These are phyloP conservation scores for Mucor indicus DNA, from an alignment of 371 early-diverging fungal species.

Conservation along the genomic window DNA sequence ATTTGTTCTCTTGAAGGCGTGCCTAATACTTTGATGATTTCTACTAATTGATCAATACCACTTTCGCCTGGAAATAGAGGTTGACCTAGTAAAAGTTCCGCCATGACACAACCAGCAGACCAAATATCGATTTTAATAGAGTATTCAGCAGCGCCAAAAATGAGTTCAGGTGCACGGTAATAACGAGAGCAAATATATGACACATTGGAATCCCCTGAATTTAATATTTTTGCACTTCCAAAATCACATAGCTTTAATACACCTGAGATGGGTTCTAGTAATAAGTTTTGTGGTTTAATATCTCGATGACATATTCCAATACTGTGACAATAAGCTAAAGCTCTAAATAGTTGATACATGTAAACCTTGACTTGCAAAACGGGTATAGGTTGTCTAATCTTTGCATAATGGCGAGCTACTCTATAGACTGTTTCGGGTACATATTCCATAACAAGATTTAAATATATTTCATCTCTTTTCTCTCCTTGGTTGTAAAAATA, in stretches of 20 bases:
- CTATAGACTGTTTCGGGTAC: conserved; percentile 86
- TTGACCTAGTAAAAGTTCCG: conserved; percentile 89
- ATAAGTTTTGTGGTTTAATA: conserved; percentile 98
- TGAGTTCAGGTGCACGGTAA: conserved; percentile 96
- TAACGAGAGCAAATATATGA: conserved; percentile 96
- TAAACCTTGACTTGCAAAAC: conserved; percentile 89
- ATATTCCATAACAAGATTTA: conserved; percentile 80
- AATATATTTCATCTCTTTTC: conserved; percentile 73
- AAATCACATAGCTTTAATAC: conserved; percentile 97
- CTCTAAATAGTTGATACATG: conserved; percentile 95
- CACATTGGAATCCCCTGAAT: conserved; percentile 89
- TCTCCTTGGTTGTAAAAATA: conserved; percentile 76
- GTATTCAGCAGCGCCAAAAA: conserved; percentile 91
- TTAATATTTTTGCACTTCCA: conserved; percentile 93
- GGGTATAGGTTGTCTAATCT: conserved; percentile 89
- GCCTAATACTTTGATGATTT: conserved; percentile 97
- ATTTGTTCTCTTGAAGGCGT: conserved; percentile 95
- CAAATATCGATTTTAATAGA: conserved; percentile 90
- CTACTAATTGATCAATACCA: conserved; percentile 97
- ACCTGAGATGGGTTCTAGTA: conserved; percentile 85
- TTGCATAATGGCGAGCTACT: conserved; percentile 74
- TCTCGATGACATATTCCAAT: conserved; percentile 91
- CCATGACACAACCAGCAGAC: conserved; percentile 98
- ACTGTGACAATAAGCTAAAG: conserved; percentile 94
- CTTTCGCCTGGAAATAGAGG: conserved; percentile 97